These are phyloP conservation scores for Populus trichocarpa DNA, from an alignment of 441 rosid genomes.

Conservation along the genomic window DNA sequence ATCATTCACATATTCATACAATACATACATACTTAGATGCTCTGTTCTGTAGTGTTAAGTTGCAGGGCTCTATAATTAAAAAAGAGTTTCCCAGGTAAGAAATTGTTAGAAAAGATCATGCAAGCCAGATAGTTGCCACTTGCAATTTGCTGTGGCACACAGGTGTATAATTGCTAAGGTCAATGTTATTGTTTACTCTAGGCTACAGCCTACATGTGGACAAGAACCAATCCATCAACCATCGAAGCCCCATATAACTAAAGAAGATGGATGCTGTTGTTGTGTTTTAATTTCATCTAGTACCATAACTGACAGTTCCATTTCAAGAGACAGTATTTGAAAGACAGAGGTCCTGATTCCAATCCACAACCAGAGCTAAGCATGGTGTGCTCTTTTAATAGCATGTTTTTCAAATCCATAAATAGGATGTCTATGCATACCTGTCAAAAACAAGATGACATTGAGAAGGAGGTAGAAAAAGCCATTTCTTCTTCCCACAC, in stretches of 20 bases:
- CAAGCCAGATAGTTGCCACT: neutral
- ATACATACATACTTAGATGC: neutral
- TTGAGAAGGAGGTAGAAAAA: constrained; percentile 72
- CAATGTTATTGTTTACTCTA: neutral
- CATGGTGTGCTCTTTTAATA: neutral
- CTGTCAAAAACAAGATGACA: constrained; percentile 76
- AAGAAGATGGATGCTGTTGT: neutral
- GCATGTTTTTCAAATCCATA: neutral
- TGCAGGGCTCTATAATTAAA: neutral
- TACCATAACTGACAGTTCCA: neutral
- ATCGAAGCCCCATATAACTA: neutral
- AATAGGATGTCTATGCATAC: constrained; percentile 27
- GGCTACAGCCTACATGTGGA: neutral
- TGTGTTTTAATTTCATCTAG: neutral
- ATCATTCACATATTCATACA: neutral
- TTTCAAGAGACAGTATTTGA: neutral
- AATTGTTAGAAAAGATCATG: neutral
- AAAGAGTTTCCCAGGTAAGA: neutral
- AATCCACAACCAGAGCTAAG: neutral
- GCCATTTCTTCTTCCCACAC: constrained; percentile 89
- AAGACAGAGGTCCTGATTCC: neutral
- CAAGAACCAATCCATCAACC: neutral
- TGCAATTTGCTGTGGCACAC: neutral
- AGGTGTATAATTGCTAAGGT: neutral
- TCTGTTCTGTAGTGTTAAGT: neutral